These are phyloP conservation scores for Ophiocordyceps camponoti-floridani DNA, from an alignment of 2,329 filamentous ascomycete species.

Conservation along the genomic window DNA sequence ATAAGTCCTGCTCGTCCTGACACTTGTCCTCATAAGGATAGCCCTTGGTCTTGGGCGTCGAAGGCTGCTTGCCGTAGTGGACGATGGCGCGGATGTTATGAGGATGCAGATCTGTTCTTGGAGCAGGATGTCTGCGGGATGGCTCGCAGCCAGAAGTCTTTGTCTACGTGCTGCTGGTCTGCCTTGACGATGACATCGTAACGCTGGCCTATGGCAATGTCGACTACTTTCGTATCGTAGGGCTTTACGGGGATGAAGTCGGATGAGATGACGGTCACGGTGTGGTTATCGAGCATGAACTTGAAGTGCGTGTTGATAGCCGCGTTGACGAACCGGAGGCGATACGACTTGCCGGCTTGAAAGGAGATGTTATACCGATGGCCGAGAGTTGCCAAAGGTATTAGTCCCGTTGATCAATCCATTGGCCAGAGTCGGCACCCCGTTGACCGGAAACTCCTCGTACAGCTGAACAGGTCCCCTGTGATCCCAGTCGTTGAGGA, in stretches of 20 bases:
- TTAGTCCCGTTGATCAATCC: conserved; percentile 26
- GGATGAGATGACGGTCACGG: conserved; percentile 35
- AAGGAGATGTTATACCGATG: conserved; percentile 19
- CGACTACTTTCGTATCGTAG: conserved; percentile 30
- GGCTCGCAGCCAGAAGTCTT: conserved; percentile 28
- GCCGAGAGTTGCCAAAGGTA: conserved; percentile 14
- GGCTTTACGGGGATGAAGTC: conserved; percentile 41
- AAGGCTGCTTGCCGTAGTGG: not conserved
- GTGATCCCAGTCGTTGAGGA: conserved; percentile 42
- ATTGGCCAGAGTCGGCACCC: conserved; percentile 17
- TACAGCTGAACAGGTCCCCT: conserved; percentile 20
- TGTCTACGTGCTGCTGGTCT: conserved; percentile 9
- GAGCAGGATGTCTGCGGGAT: not conserved
- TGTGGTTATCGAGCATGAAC: conserved; percentile 38
- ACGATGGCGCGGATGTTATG: conserved; percentile 1
- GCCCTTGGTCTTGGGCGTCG: not conserved
- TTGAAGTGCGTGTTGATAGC: conserved; percentile 24
- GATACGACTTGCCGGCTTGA: conserved; percentile 22
- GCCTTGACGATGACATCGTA: conserved; percentile 28
- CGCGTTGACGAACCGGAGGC: conserved; percentile 28
- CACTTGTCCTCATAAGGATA: not conserved
- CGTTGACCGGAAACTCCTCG: accelerated
- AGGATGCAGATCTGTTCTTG: no score
- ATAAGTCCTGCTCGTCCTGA: not conserved
- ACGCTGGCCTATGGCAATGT: conserved; percentile 25